Base-by-base conservation (phyloP, 1,284 basidiomycete species). In the Marasmius sp. region DNA sequence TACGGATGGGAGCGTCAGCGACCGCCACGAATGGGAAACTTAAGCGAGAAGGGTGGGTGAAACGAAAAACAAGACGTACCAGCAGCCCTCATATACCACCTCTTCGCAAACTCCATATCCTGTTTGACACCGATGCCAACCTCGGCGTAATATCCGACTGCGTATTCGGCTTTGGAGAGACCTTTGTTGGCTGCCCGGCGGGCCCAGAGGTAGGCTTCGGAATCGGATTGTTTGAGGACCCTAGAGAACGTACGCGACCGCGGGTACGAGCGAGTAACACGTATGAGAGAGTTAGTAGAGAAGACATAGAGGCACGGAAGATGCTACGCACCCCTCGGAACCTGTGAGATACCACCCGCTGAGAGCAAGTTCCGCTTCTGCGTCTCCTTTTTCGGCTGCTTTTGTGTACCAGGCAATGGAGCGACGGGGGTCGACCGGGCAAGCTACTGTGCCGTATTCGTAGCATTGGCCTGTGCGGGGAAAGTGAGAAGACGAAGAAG, bases 351-450 rank as follows among this genome's bases (percentile, higher is more conserved):
- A 99, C 97, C 97, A 99, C 34, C 97, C 97, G 67, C 93, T 95
- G 64, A 99, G 77, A 14, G 97, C 96, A 56, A 99, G 83, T 77
- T 99, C 97, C 2, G 95, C 94, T 74, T 98, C 95, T 1, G 94
- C 82, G 73, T 97, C 91, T 6, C 95, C 96, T 74, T 95, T 95
- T 77, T 97, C 94, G 18, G 97, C 96, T 9, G 97, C 97, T 71
- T 94, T 95, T 27, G 97, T 98, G 75, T 98, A 98, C 97, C 97
- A 99, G 3, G 93, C 95, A 68, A 99, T 98, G 54, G 92, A 95
- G 61, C 94, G 83, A 58, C 91, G 85, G 8, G 97, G 95, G 75
- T 99, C 97, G 54, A 98, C 90, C 0, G 94, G 92, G 73, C 96
- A 99, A 8, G 89, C 88, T 55, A 99, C 77, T 9, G 83, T 78